phyloP scores from a whole-genome alignment of 768 basidiomycete species.

The Mycena metata region DNA sequence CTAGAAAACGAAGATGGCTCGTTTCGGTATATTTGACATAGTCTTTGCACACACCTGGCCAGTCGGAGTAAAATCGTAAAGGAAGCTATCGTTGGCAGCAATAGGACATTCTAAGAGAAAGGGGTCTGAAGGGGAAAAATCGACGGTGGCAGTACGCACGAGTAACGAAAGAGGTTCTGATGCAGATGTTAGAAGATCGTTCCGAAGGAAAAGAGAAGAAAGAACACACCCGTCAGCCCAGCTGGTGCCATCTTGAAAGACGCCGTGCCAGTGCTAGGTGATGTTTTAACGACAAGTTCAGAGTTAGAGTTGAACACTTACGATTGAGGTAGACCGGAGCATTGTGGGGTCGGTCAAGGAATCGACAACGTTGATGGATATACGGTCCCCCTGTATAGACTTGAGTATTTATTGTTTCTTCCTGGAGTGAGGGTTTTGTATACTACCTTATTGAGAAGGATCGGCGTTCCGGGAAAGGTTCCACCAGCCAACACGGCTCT shows the following conservation, averaged over 20 bases:
- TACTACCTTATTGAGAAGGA: slow-evolving; percentile 51
- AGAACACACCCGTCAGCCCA: slow-evolving; percentile 44
- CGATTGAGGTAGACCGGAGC: slow-evolving; percentile 55
- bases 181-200: background rate
- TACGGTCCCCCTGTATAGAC: slow-evolving; percentile 45
- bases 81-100: slow-evolving; percentile 45
- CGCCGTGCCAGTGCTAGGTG: slow-evolving; percentile 41
- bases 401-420: background rate
- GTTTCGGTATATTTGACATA: background rate
- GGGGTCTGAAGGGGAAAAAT: background rate
- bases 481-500: slow-evolving; percentile 58
- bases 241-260: slow-evolving; percentile 41
- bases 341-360: slow-evolving; percentile 53
- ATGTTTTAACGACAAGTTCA: background rate
- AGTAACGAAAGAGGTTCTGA: slow-evolving; percentile 29
- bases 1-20: background rate
- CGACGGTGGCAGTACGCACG: slow-evolving; percentile 2
- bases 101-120: slow-evolving; percentile 46
- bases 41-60: slow-evolving; percentile 14
- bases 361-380: slow-evolving; percentile 55
- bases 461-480: slow-evolving; percentile 54
- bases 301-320: slow-evolving; percentile 31
- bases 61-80: slow-evolving; percentile 43
- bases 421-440: background rate
- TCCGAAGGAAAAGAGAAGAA: slow-evolving; percentile 30